Evolutionary conservation across 805 yeast genomes (phyloP).

Genomic region (Suhomyces sp.): DNA sequence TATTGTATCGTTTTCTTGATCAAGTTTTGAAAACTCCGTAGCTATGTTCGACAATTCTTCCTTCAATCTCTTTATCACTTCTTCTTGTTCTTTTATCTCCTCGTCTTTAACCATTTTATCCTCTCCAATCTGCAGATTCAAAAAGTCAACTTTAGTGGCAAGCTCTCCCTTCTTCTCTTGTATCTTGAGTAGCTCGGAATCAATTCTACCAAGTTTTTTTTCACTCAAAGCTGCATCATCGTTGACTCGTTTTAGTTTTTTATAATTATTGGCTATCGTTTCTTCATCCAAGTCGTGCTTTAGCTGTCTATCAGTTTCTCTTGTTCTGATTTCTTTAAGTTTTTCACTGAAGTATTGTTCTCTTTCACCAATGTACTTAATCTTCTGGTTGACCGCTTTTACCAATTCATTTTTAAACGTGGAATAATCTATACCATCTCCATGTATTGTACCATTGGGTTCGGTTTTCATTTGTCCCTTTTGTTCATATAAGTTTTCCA

Average conservation of each 20-base stretch:
- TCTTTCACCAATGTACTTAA: neutral
- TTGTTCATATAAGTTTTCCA: too few species aligned
- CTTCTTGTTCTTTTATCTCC: slow-evolving; percentile 17
- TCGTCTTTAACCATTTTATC: slow-evolving; percentile 18
- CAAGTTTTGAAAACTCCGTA: slow-evolving; percentile 25
- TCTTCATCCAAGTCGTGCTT: slow-evolving; percentile 35
- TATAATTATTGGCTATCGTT: slow-evolving; percentile 30
- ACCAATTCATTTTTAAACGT: slow-evolving; percentile 1
- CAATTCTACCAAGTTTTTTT: slow-evolving; percentile 31
- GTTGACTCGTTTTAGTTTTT: slow-evolving; percentile 32
- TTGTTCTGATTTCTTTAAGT: neutral
- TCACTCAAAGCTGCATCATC: slow-evolving; percentile 36
- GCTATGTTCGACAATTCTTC: slow-evolving; percentile 26
- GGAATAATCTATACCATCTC: neutral
- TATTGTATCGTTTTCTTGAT: slow-evolving; percentile 27
- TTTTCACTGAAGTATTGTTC: neutral
- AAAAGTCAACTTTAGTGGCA: slow-evolving; percentile 9
- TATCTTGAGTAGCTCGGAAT: slow-evolving; percentile 25
- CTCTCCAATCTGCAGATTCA: too few species aligned
- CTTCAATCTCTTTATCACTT: slow-evolving; percentile 20
- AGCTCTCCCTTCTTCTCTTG: slow-evolving; percentile 16
- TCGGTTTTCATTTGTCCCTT: too few species aligned
- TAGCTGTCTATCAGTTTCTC: slow-evolving; percentile 33
- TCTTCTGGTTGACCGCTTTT: neutral
- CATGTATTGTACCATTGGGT: slow-evolving; percentile 2